Conservation (phyloP, 1,284 basidiomycete genomes). For the Golubevia sp. region DNA sequence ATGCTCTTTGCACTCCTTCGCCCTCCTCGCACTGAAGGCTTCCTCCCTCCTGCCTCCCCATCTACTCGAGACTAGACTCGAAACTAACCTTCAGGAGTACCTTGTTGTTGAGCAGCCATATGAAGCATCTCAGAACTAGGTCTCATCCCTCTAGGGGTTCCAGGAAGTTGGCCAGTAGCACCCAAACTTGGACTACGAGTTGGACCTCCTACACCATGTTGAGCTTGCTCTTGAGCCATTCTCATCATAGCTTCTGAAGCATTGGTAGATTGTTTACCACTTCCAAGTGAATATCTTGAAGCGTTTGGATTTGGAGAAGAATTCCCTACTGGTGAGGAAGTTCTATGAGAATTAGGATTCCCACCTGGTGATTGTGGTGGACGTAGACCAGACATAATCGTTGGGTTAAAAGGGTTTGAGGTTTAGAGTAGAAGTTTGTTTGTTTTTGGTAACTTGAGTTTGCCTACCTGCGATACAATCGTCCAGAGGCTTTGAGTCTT, state of each 20-base stretch:
- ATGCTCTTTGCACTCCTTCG: no score
- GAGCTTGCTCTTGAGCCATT: constrained; percentile 33
- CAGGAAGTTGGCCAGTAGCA: constrained; percentile 26
- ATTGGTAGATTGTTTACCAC: constrained; percentile 6
- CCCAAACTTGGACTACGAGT: constrained; percentile 38
- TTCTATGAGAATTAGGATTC: constrained; percentile 27
- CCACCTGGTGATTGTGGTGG: constrained; percentile 31
- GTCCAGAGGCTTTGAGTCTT: constrained; percentile 1
- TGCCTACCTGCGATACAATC: constrained; percentile 1
- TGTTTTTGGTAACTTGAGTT: neutral
- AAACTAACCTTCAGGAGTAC: constrained; percentile 30
- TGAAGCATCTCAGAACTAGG: constrained; percentile 60
- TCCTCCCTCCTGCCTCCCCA: no score
- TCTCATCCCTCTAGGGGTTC: constrained; percentile 34
- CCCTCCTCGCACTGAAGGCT: no score
- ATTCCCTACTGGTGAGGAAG: constrained; percentile 39
- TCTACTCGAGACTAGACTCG: no score
- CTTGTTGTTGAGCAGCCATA: constrained; percentile 25
- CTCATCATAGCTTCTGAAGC: constrained; percentile 46
- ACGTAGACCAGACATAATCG: constrained; percentile 37
- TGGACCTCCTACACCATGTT: constrained; percentile 12
- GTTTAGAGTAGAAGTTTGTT: constrained; percentile 1
- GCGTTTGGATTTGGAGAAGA: constrained; percentile 13
- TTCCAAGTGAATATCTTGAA: constrained; percentile 2
- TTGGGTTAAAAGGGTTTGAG: constrained; percentile 1